Percentiles rank a stretch among this genome's conserved stretches.
Conservation (phyloP, 345 rosid genomes). For the Garcia nutans region DNA sequence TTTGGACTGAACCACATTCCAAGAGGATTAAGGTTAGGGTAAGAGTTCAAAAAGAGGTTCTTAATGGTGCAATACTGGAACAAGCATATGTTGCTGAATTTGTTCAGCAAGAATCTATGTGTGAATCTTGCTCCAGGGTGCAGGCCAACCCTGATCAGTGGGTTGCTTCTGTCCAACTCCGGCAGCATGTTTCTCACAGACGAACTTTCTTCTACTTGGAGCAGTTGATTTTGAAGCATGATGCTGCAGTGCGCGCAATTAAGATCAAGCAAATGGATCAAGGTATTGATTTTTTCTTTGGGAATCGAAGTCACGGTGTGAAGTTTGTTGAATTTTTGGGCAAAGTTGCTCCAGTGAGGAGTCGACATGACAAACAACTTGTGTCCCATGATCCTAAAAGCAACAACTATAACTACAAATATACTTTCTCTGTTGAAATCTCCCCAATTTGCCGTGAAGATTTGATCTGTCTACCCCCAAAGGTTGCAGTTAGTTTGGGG, state of each 20-base stretch:
- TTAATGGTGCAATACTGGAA: slow-evolving; percentile 32
- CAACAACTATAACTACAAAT: slow-evolving; percentile 52
- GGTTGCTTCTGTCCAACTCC: slow-evolving; percentile 62
- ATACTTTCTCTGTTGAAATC: slow-evolving; percentile 55
- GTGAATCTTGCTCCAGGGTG: slow-evolving; percentile 34
- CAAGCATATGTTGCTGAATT: slow-evolving; percentile 31
- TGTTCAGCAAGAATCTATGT: slow-evolving; percentile 30
- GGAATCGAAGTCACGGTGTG: slow-evolving; percentile 51
- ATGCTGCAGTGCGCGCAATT: slow-evolving; percentile 48
- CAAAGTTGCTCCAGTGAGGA: slow-evolving; percentile 46
- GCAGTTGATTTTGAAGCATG: slow-evolving; percentile 58
- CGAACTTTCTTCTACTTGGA: slow-evolving; percentile 56
- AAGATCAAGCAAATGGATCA: slow-evolving; percentile 57
- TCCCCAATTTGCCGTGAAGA: slow-evolving; percentile 43
- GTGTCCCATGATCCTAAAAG: slow-evolving; percentile 59
- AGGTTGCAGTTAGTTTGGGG: slow-evolving; percentile 29
- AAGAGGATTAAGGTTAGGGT: slow-evolving; percentile 41
- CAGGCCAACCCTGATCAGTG: slow-evolving; percentile 67
- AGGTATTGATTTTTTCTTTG: slow-evolving; percentile 64
- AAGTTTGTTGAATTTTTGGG: slow-evolving; percentile 51
- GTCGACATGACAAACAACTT: slow-evolving; percentile 43
- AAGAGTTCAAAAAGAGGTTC: slow-evolving; percentile 37
- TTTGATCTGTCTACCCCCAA: slow-evolving; percentile 36
- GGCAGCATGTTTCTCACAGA: slow-evolving; percentile 61
- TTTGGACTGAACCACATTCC: slow-evolving; percentile 70